Evolutionary conservation across 2,329 filamentous ascomycete species (phyloP).

Genomic region (Podosphaera aphanis): DNA sequence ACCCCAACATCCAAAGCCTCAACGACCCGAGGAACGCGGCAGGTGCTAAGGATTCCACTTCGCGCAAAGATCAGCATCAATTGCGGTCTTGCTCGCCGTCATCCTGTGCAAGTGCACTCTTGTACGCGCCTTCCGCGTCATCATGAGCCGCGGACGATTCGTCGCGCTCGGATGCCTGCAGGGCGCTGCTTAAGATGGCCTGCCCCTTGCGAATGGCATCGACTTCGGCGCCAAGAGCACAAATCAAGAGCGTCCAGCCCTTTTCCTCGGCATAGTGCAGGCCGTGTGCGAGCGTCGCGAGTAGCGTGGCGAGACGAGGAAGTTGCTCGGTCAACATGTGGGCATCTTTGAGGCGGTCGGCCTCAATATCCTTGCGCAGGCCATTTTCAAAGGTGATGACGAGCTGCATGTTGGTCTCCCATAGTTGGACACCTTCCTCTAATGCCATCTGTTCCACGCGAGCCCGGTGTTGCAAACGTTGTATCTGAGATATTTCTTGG

Average conservation of each 20-base stretch:
- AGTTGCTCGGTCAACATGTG: conserved; percentile 24
- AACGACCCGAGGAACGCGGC: no score
- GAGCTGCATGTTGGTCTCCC: conserved; percentile 35
- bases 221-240: conserved; percentile 50
- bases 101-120: no score
- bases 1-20: no score
- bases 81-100: no score
- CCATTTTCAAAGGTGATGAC: conserved; percentile 41
- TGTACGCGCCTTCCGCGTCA: no score
- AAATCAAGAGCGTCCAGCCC: conserved; percentile 53
- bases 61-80: no score
- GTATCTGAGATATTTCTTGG: conserved; percentile 32
- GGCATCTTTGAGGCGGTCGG: conserved; percentile 16
- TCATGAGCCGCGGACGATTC: neutral
- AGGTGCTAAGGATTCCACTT: no score
- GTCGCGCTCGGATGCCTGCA: neutral
- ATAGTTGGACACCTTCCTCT: conserved; percentile 41
- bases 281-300: conserved; percentile 29
- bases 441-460: conserved; percentile 40
- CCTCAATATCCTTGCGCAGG: conserved; percentile 31
- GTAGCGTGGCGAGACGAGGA: conserved; percentile 30
- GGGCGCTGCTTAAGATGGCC: neutral
- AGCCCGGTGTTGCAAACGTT: conserved; percentile 29
- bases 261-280: conserved; percentile 32
- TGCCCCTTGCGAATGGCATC: conserved; percentile 35